Percentiles rank a stretch among this genome's conserved stretches.
These are phyloP conservation scores for Prunus yedoensis DNA, from an alignment of 331 rosid genomes.

Conservation along the genomic window DNA sequence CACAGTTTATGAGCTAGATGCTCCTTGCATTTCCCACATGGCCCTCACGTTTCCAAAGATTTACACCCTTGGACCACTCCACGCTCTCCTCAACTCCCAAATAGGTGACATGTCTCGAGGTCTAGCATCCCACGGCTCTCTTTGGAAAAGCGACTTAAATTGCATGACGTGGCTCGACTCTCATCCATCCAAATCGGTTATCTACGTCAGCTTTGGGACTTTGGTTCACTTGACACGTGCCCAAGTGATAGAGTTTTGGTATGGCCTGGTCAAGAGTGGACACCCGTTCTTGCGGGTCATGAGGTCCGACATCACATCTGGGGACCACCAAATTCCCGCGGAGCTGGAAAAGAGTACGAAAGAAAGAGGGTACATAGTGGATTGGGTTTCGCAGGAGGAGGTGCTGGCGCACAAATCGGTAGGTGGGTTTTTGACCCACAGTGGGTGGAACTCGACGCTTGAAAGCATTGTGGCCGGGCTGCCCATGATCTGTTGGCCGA, in stretches of 20 bases:
- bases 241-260: too few species aligned
- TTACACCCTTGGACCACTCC: constrained; percentile 40
- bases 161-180: constrained; percentile 50
- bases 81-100: constrained; percentile 24
- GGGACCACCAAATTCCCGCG: not conserved
- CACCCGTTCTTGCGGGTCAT: constrained; percentile 31
- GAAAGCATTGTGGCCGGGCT: not conserved
- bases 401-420: constrained; percentile 6
- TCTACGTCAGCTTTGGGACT: too few species aligned
- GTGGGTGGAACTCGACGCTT: too few species aligned
- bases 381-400: constrained; percentile 17
- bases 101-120: not conserved
- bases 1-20: too few species aligned
- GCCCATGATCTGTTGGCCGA: constrained; percentile 21
- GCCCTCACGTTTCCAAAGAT: too few species aligned
- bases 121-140: not conserved
- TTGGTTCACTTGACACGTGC: too few species aligned
- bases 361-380: constrained; percentile 13
- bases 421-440: constrained; percentile 12
- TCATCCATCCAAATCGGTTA: constrained; percentile 12
- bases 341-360: not conserved
- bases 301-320: constrained; percentile 10
- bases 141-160: constrained; percentile 34
- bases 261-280: too few species aligned
- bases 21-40: too few species aligned